A percentile compares a stretch with the other conserved stretches of the same genome.
These are phyloP conservation scores for Moesziomyces sp. DNA, from an alignment of 1,284 basidiomycete genomes.

Conservation along the genomic window DNA sequence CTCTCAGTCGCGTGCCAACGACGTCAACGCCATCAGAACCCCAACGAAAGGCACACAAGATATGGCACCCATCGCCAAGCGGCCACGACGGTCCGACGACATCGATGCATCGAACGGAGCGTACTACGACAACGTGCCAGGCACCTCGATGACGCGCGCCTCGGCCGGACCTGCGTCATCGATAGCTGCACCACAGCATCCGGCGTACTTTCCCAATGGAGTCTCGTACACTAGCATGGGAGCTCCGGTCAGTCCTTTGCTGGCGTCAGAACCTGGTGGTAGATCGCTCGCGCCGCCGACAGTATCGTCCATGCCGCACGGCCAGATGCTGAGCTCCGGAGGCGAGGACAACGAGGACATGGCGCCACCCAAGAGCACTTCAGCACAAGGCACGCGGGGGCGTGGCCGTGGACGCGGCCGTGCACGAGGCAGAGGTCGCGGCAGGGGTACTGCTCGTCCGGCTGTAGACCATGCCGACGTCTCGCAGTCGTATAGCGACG, in stretches of 20 bases:
- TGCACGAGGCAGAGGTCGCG: constrained; percentile 16
- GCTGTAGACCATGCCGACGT: background rate
- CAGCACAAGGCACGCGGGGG: constrained; percentile 1
- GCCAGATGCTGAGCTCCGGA: constrained; percentile 11
- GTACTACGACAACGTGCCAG: constrained; percentile 32
- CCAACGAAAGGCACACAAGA: background rate
- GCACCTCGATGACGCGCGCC: constrained; percentile 21
- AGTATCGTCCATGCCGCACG: background rate
- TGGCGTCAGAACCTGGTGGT: constrained; percentile 1
- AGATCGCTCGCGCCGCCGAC: constrained; percentile 2
- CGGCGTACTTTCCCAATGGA: constrained; percentile 16
- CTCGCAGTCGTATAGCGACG: background rate
- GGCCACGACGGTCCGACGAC: constrained; percentile 29
- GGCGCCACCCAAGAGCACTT: constrained; percentile 16
- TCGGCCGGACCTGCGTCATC: background rate
- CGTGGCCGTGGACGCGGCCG: constrained; percentile 9
- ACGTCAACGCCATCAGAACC: background rate
- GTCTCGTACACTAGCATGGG: background rate
- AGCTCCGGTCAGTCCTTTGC: constrained; percentile 5
- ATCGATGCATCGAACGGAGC: background rate
- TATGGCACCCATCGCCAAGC: constrained; percentile 22
- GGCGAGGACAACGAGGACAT: constrained; percentile 33
- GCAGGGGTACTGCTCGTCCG: background rate
- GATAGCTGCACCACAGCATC: constrained; percentile 1
- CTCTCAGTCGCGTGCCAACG: background rate